Percentiles rank a stretch among this genome's conserved stretches.
phyloP scores from a whole-genome alignment of 805 yeast species.

The Cyberlindnera mississippiensis region DNA sequence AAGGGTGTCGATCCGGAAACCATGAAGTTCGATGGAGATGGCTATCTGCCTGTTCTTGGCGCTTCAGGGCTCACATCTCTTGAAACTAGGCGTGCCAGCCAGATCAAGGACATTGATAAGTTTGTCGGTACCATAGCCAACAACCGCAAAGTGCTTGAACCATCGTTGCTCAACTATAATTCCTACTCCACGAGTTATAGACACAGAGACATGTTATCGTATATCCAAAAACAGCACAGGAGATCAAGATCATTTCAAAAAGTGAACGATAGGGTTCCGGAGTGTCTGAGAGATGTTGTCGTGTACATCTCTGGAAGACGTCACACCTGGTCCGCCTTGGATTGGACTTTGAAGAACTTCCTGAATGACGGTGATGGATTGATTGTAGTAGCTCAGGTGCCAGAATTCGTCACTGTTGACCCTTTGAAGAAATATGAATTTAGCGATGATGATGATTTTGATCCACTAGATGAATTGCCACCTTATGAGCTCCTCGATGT shows the following conservation, averaged over 20 bases:
- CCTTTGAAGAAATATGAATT: constrained; percentile 2
- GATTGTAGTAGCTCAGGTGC: constrained; percentile 19
- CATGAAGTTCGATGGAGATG: constrained; percentile 26
- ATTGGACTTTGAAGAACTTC: constrained; percentile 21
- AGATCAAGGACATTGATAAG: constrained; percentile 22
- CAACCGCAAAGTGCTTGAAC: constrained; percentile 10
- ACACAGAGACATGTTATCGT: constrained; percentile 18
- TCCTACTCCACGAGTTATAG: constrained; percentile 20
- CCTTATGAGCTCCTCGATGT: constrained; percentile 13
- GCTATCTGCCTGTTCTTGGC: constrained; percentile 15
- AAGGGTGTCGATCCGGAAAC: constrained; percentile 18
- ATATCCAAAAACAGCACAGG: constrained; percentile 7
- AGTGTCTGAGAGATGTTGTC: constrained; percentile 20
- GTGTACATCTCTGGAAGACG: constrained; percentile 22
- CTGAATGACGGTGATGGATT: constrained; percentile 26
- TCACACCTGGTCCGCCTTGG: constrained; percentile 26
- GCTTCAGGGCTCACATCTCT: background rate
- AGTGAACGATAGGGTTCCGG: background rate
- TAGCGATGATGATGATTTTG: background rate
- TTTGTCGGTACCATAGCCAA: constrained; percentile 12
- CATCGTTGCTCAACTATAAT: constrained; percentile 13
- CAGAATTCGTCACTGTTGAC: constrained; percentile 14
- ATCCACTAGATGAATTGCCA: background rate
- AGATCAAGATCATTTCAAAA: background rate
- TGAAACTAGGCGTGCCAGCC: constrained; percentile 6